Evolutionary conservation across 441 rosid species (phyloP).

Genomic region (Syzygium syzygioides): DNA sequence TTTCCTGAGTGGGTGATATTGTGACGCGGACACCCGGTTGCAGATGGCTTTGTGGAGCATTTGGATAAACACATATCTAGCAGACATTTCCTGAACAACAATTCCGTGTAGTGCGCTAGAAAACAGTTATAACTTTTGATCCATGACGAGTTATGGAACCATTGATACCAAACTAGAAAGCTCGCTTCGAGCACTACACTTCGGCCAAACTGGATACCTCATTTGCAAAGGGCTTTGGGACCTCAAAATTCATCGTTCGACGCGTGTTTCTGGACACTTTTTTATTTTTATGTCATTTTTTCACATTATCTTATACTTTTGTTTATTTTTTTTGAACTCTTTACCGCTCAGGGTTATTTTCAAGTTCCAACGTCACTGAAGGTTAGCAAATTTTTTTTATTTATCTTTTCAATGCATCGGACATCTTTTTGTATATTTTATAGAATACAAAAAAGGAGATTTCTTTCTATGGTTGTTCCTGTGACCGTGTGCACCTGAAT

Average conservation of each 20-base stretch:
- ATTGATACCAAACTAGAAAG: neutral
- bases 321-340: rapidly evolving
- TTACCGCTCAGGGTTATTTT: neutral
- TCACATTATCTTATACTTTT: neutral
- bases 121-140: neutral
- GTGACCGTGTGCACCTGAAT: neutral
- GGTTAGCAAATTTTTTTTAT: neutral
- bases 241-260: neutral
- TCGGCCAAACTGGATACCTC: neutral
- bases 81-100: neutral
- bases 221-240: neutral
- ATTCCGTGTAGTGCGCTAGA: neutral
- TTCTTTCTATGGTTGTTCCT: neutral
- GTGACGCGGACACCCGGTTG: neutral
- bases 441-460: neutral
- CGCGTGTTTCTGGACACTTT: neutral
- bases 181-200: neutral
- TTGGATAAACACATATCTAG: neutral
- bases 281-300: neutral
- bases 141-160: neutral
- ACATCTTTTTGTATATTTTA: neutral
- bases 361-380: neutral
- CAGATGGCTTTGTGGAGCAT: neutral
- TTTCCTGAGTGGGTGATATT: neutral
- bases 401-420: neutral